Base-by-base conservation (phyloP, 2,329 filamentous ascomycete species). In the Sporothrix globosa region DNA sequence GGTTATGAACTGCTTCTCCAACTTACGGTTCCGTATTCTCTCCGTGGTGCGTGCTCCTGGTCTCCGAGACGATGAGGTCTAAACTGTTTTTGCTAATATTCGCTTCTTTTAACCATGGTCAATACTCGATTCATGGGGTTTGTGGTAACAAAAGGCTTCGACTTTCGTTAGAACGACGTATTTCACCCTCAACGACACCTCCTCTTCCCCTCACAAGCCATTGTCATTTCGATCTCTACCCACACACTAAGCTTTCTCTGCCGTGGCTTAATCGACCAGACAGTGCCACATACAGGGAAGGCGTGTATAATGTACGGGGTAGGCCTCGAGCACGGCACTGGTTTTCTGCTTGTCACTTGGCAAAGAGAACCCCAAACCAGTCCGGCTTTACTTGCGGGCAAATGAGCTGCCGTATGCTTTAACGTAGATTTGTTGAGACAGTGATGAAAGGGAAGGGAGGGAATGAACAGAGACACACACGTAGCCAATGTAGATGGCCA, bases 1-100 rank as follows among this genome's bases (percentile, higher is more conserved):
- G 30, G 30, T 30, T 30, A 5, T 30, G 30, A 30, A 30, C 21
- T 19, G 34, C 56, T 46, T 68, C 68, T 66, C 58, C 60, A 27
- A 39, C 21, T 58, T 10, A 50, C 10, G 39, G 10, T 60, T 70
- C 69, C 69, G 69, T 54, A 24, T 67, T 70, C 61, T 70, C 61
- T 60, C 67, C 69, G 69, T 60, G 50, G 13, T 58, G 53, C 53
- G 17, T 44, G 50, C 65, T 67, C 30, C 65, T 54, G 50, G 48
- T 67, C 48, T 44, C 50, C 65, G 48, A 67, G 6, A 27, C 6
- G 58, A 44, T 27, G 58, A 61, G 10, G 21, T n/a, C 56, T 44
- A 44, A 46, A 10, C 24, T 17, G 58, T 44, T 44, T 61, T 17
- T 44, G 34, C 30, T 5, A 30, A 30, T 5, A 3, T 30, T 5